A percentile compares a stretch with the other conserved stretches of the same genome.
These are phyloP conservation scores for Boletus pseudo-olivaceus DNA, from an alignment of 768 basidiomycete genomes.

Conservation along the genomic window DNA sequence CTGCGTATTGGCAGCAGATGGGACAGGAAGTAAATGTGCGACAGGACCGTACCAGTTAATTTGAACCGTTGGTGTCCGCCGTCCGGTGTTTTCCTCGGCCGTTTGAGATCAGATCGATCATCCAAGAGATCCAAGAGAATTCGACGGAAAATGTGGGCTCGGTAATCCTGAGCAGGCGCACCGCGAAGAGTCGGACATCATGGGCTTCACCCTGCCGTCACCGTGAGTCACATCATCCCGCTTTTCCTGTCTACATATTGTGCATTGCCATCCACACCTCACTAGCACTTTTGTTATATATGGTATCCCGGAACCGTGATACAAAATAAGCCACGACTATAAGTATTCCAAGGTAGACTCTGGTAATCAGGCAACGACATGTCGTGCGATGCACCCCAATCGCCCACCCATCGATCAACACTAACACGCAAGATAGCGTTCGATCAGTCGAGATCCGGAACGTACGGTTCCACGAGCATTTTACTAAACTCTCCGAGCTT, in stretches of 20 bases:
- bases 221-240: too few relatives aligned
- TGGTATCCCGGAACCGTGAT: conserved; percentile 12
- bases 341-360: background rate
- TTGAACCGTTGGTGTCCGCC: background rate
- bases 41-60: too few relatives aligned
- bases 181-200: too few relatives aligned
- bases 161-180: too few relatives aligned
- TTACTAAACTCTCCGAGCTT: conserved; percentile 90
- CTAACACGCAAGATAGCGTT: background rate
- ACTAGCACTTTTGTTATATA: too few relatives aligned
- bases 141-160: background rate
- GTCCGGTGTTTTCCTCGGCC: background rate
- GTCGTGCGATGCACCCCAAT: background rate
- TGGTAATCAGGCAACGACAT: background rate
- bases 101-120: background rate
- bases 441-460: conserved; percentile 38
- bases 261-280: too few relatives aligned
- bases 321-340: conserved; percentile 8
- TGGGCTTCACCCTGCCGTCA: too few relatives aligned
- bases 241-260: too few relatives aligned
- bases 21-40: background rate
- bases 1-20: background rate
- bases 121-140: background rate
- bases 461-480: conserved; percentile 84
- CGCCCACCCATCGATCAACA: background rate